Conservation (phyloP, 768 basidiomycete genomes). For the Naematelia aurantialba region DNA sequence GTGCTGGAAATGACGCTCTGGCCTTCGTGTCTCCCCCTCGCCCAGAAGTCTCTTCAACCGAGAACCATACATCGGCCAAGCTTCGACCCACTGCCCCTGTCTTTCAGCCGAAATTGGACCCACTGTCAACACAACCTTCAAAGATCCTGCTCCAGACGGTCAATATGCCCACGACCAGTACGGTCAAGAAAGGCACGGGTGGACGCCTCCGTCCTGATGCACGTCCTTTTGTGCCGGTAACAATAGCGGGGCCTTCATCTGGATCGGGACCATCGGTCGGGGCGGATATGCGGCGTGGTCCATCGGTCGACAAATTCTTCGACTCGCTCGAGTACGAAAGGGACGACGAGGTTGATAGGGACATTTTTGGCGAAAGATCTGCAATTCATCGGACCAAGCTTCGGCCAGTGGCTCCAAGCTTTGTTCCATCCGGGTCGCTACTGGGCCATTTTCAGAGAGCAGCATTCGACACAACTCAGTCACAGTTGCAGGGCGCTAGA, state of each 20-base stretch:
- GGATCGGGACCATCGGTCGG: too few species aligned
- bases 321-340: not conserved
- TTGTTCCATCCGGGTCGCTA: too few species aligned
- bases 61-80: not conserved
- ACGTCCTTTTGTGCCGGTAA: not conserved
- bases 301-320: not conserved
- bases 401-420: too few species aligned
- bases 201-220: not conserved
- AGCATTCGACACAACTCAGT: too few species aligned
- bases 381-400: too few species aligned
- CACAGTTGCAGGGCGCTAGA: too few species aligned
- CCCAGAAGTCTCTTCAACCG: not conserved
- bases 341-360: not conserved
- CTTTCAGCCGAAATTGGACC: conserved; percentile 1
- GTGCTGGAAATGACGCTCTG: too few species aligned
- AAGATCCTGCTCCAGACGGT: not conserved
- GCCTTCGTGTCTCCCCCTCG: too few species aligned
- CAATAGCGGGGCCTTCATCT: too few species aligned
- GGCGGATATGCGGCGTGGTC: not conserved
- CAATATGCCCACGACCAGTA: not conserved
- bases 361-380: too few species aligned
- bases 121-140: not conserved
- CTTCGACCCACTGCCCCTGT: conserved; percentile 8
- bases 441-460: too few species aligned
- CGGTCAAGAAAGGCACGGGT: not conserved